These are phyloP conservation scores for Colletotrichum abscissum DNA, from an alignment of 2,329 filamentous ascomycete genomes.

Conservation along the genomic window DNA sequence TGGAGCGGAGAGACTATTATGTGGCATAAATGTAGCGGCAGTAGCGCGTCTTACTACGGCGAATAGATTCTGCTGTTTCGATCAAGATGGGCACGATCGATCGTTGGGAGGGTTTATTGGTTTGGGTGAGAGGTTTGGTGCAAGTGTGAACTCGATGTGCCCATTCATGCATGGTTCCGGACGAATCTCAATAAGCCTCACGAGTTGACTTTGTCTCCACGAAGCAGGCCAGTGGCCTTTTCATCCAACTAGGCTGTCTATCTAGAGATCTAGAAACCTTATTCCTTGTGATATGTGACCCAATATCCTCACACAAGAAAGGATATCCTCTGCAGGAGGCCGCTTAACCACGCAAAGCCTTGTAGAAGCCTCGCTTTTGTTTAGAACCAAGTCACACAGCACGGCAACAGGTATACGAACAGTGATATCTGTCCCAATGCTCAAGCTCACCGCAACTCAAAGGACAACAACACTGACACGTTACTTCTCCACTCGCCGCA, in stretches of 20 bases:
- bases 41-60: conserved; percentile 34
- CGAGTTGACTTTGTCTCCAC: too few species aligned
- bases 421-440: background rate
- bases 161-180: too few species aligned
- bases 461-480: background rate
- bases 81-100: background rate
- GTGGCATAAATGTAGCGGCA: conserved; percentile 30
- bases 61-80: conserved; percentile 27
- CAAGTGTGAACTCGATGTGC: background rate
- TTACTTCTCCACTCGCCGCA: background rate
- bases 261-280: background rate
- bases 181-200: background rate
- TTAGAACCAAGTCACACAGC: background rate
- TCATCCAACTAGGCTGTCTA: background rate
- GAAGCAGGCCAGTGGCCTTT: background rate
- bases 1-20: conserved; percentile 20
- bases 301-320: background rate
- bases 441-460: background rate
- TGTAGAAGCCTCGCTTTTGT: background rate
- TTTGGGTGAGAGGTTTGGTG: background rate
- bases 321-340: background rate
- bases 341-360: background rate
- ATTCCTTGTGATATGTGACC: background rate
- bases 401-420: background rate
- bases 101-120: background rate